phyloP scores from a whole-genome alignment of 225 moss, liverwort and hornwort genomes.

The Antitrichia curtipendula region DNA sequence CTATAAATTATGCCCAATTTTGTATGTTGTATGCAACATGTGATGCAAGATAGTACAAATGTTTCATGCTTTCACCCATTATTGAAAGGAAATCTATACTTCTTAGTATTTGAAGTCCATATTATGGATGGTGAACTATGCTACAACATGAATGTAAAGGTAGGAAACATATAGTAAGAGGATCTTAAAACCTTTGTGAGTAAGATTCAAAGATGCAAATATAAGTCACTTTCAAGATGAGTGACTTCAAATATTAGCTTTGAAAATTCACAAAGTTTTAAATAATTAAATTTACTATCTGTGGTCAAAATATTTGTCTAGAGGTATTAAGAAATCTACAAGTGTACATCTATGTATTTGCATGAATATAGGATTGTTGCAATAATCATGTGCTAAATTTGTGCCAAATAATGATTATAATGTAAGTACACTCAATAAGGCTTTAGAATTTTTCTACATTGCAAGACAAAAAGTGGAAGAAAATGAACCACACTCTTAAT shows the following conservation, averaged over 20 bases:
- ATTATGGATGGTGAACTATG: background rate
- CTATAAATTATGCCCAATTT: background rate
- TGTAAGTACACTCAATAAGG: background rate
- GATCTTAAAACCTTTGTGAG: no score
- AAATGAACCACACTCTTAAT: no score
- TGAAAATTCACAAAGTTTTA: background rate
- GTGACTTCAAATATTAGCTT: background rate
- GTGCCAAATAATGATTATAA: background rate
- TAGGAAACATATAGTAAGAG: background rate
- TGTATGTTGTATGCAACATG: background rate
- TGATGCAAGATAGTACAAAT: background rate
- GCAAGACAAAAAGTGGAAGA: no score
- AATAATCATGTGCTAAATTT: background rate
- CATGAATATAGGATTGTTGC: background rate
- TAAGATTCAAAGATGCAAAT: background rate
- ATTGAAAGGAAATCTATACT: background rate
- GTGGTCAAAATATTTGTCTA: background rate
- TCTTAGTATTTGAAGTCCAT: background rate
- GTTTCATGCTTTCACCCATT: background rate
- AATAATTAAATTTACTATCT: background rate
- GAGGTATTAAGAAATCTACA: background rate
- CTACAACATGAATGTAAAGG: background rate
- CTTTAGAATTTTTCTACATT: background rate
- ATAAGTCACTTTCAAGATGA: background rate
- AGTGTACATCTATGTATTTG: background rate